Conservation (phyloP, 2,329 filamentous ascomycete species). For the Talaromyces sp. region DNA sequence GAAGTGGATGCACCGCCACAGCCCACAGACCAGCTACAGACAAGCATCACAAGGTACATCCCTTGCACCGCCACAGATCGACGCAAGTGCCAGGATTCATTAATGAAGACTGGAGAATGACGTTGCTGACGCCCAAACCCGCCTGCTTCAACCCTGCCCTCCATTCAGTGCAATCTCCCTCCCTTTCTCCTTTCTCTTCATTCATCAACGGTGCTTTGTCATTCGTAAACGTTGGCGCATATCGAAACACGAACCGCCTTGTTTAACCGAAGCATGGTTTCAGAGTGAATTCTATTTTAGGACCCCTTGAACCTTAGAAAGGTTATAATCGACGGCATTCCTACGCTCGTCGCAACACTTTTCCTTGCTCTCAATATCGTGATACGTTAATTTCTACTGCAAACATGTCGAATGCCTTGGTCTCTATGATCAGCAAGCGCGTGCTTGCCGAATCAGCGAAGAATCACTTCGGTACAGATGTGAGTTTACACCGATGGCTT, state of each 20-base stretch:
- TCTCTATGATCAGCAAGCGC: constrained; percentile 35
- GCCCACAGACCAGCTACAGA: background rate
- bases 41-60: background rate
- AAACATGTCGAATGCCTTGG: constrained; percentile 32
- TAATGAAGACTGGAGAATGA: constrained; percentile 23
- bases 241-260: constrained; percentile 8
- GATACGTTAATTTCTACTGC: background rate
- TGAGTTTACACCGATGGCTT: constrained; percentile 21
- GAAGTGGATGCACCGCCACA: constrained; percentile 12
- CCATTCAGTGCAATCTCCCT: background rate
- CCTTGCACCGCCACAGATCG: constrained; percentile 21
- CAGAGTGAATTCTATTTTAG: constrained; percentile 11
- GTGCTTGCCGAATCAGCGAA: constrained; percentile 42
- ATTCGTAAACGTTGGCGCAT: constrained; percentile 11
- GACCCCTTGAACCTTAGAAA: constrained; percentile 9
- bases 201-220: constrained; percentile 1
- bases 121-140: constrained; percentile 17
- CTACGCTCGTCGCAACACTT: background rate
- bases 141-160: constrained; percentile 1
- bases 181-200: constrained; percentile 10
- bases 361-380: background rate
- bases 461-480: constrained; percentile 48
- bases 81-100: constrained; percentile 19
- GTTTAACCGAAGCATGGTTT: constrained; percentile 1
- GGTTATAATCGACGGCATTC: constrained; percentile 12